Percentiles rank a stretch among this genome's conserved stretches.
Conservation (phyloP, 2,329 filamentous ascomycete species). For the Nigrograna mackinnonii region DNA sequence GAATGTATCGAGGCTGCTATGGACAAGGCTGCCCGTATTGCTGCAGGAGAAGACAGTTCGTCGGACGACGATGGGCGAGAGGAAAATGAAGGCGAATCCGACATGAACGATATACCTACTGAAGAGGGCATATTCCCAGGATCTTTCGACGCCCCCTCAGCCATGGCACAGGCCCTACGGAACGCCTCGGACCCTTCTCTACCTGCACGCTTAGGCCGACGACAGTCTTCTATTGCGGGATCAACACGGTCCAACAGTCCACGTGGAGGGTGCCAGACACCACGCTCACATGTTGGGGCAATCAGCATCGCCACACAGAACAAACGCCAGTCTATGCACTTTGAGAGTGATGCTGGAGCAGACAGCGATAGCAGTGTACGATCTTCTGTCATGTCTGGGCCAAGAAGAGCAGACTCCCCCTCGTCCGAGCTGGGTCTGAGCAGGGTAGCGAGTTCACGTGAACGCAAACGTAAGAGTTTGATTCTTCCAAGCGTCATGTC, state of each 20-base stretch:
- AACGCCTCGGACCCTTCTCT: slow-evolving; percentile 56
- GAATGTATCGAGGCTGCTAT: slow-evolving; percentile 94
- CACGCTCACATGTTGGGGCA: slow-evolving; percentile 74
- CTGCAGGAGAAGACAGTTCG: slow-evolving; percentile 81
- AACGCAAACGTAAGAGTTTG: slow-evolving; percentile 84
- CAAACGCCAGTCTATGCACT: slow-evolving; percentile 75
- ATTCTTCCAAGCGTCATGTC: slow-evolving; percentile 80
- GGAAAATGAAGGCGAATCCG: slow-evolving; percentile 55
- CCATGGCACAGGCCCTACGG: slow-evolving; percentile 60
- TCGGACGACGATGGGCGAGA: slow-evolving; percentile 56
- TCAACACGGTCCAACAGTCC: slow-evolving; percentile 90
- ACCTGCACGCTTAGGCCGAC: slow-evolving; percentile 48
- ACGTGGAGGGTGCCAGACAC: slow-evolving; percentile 79
- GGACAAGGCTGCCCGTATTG: slow-evolving; percentile 85
- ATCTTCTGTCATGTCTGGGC: slow-evolving; percentile 75
- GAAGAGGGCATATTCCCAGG: slow-evolving; percentile 62
- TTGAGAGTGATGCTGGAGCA: slow-evolving; percentile 82
- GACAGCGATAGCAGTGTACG: slow-evolving; percentile 87
- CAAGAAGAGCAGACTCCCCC: slow-evolving; percentile 82
- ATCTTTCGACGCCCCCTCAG: slow-evolving; percentile 61
- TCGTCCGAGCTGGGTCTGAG: slow-evolving; percentile 82
- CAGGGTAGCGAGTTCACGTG: slow-evolving; percentile 75
- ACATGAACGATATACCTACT: slow-evolving; percentile 44
- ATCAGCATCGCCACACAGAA: slow-evolving; percentile 63
- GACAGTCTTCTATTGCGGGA: slow-evolving; percentile 65